These are phyloP conservation scores for Globisporangium parvum DNA, from an alignment of 352 stramenopile genomes.

Conservation along the genomic window DNA sequence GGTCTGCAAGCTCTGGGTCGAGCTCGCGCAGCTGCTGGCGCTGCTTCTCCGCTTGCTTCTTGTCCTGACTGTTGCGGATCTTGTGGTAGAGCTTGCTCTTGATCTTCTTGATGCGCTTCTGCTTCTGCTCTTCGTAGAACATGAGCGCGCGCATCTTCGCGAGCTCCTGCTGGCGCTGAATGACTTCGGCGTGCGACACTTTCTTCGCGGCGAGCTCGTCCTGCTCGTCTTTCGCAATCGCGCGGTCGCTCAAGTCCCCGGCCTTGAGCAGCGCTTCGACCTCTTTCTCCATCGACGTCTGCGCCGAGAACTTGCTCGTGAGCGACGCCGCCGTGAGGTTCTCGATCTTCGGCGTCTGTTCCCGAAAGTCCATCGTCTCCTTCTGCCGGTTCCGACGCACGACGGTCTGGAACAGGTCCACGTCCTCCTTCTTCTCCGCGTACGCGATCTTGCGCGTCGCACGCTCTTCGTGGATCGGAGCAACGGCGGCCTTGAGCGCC, in stretches of 20 bases:
- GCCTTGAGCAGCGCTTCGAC: conserved; percentile 62
- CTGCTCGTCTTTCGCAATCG: conserved; percentile 57
- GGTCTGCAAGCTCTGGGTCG: conserved; percentile 64
- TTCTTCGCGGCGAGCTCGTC: conserved; percentile 69
- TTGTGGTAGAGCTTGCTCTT: conserved; percentile 99
- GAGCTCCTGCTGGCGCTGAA: conserved; percentile 88
- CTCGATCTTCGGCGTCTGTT: conserved; percentile 77
- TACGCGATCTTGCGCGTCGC: conserved; percentile 89
- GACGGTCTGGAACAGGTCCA: conserved; percentile 86
- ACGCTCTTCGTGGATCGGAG: conserved; percentile 82
- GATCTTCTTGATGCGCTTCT: conserved; percentile 98
- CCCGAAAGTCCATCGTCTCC: conserved; percentile 92
- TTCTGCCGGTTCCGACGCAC: conserved; percentile 91
- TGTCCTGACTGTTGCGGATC: conserved; percentile 94
- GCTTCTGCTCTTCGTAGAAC: conserved; percentile 99
- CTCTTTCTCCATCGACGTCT: conserved; percentile 87
- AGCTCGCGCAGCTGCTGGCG: conserved; percentile 67
- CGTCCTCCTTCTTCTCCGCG: conserved; percentile 79
- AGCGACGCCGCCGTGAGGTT: conserved; percentile 82
- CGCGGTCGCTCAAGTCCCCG: conserved; percentile 53
- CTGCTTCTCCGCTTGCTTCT: conserved; percentile 85
- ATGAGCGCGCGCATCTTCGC: conserved; percentile 95
- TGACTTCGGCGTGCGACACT: conserved; percentile 74
- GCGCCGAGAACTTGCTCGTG: conserved; percentile 90
- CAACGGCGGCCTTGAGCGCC: conserved; percentile 54